A percentile compares a stretch with the other conserved stretches of the same genome.
phyloP scores from a whole-genome alignment of 2,329 filamentous ascomycete species.

The Phoma sp. region DNA sequence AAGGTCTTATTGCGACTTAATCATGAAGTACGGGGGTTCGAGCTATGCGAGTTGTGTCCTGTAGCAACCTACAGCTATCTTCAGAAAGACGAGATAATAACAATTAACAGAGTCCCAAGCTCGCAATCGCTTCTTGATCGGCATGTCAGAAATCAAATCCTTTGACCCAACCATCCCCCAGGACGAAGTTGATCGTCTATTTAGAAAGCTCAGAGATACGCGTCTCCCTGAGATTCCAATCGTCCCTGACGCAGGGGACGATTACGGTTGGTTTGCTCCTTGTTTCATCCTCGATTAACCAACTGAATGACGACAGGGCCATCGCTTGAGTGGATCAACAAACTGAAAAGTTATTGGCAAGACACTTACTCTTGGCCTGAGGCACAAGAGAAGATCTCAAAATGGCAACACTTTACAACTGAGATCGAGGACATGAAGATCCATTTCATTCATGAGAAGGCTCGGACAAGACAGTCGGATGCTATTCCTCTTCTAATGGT shows the following conservation, averaged over 20 bases:
- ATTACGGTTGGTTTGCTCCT: constrained; percentile 34
- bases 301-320: constrained; percentile 20
- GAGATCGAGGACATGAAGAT: constrained; percentile 44
- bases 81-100: neutral
- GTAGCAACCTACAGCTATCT: neutral
- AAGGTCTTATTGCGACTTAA: constrained; percentile 3
- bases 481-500: constrained; percentile 52
- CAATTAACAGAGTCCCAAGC: no score
- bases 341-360: constrained; percentile 44
- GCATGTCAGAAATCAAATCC: constrained; percentile 29
- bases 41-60: neutral
- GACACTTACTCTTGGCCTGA: constrained; percentile 43
- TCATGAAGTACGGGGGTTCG: constrained; percentile 3
- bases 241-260: constrained; percentile 43
- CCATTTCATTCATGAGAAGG: constrained; percentile 50
- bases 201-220: constrained; percentile 45
- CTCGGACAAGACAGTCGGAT: constrained; percentile 32
- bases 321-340: constrained; percentile 42
- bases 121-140: no score
- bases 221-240: constrained; percentile 41
- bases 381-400: constrained; percentile 41
- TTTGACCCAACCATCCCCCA: constrained; percentile 45
- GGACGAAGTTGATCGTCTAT: constrained; percentile 45
- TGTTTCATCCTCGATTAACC: no score
- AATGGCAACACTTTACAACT: constrained; percentile 45